A percentile compares a stretch with the other conserved stretches of the same genome.
Evolutionary conservation across 2,329 filamentous ascomycete species (phyloP).

Genomic region (Alternaria conjuncta): DNA sequence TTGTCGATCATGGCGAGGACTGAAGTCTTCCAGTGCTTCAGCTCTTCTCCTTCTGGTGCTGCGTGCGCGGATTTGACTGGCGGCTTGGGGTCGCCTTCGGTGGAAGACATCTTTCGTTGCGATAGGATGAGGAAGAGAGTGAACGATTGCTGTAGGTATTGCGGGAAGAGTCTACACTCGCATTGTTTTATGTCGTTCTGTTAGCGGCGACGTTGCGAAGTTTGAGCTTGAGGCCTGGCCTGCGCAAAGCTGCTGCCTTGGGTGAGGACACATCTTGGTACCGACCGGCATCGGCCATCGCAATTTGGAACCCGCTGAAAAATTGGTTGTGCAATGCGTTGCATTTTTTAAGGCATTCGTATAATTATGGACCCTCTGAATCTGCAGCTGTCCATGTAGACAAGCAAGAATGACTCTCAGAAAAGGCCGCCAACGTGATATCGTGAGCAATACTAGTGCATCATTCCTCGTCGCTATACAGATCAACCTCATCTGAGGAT

Average conservation of each 20-base stretch:
- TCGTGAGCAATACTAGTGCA: not conserved
- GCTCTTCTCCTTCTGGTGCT: not conserved
- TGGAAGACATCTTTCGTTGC: not conserved
- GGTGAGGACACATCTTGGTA: not conserved
- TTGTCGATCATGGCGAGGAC: not conserved
- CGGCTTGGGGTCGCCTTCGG: not conserved
- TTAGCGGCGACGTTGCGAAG: not conserved
- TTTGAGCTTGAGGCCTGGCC: not conserved
- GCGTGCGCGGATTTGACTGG: not conserved
- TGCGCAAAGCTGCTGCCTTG: not conserved
- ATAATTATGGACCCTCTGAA: not conserved
- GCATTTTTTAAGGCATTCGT: not conserved
- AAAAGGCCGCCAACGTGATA: not conserved
- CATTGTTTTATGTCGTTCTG: not conserved
- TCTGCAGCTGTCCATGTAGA: not conserved
- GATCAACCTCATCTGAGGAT: conserved; percentile 21
- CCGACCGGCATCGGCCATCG: not conserved
- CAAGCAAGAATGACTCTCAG: not conserved
- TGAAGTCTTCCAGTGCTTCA: not conserved
- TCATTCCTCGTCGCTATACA: conserved; percentile 16
- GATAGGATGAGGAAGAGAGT: not conserved
- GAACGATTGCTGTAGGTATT: not conserved
- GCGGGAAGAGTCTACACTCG: not conserved
- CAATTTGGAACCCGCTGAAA: not conserved
- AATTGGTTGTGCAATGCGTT: not conserved